phyloP scores from a whole-genome alignment of 352 stramenopile species.

The Globisporangium alternatum region DNA sequence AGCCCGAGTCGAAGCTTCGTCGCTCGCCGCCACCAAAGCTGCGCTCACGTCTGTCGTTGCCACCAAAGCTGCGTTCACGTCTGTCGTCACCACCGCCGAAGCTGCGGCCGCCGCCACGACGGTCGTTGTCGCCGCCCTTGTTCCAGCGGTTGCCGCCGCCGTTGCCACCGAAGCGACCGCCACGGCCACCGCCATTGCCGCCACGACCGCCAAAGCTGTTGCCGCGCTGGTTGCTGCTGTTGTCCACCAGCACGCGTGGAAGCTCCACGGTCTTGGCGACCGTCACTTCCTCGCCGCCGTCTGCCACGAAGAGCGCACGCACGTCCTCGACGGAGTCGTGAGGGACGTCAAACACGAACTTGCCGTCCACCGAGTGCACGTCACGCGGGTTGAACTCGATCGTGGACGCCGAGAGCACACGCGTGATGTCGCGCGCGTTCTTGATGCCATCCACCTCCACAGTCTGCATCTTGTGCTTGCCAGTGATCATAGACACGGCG shows the following conservation, averaged over 20 bases:
- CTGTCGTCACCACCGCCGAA: slow-evolving; percentile 19
- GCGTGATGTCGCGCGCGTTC: slow-evolving; percentile 47
- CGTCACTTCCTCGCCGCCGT: slow-evolving; percentile 29
- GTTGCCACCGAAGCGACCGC: slow-evolving; percentile 30
- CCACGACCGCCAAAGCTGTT: slow-evolving; percentile 25
- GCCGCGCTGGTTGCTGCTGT: slow-evolving; percentile 17
- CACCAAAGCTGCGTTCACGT: slow-evolving; percentile 21
- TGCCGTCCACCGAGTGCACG: slow-evolving; percentile 56
- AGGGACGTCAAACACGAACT: slow-evolving; percentile 70
- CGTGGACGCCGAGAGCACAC: slow-evolving; percentile 36
- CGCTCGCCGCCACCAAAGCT: slow-evolving; percentile 8
- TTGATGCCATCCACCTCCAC: slow-evolving; percentile 52
- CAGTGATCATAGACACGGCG: slow-evolving; percentile 75
- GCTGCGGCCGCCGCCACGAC: slow-evolving; percentile 24
- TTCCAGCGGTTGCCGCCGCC: slow-evolving; percentile 23
- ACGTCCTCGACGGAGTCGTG: slow-evolving; percentile 45
- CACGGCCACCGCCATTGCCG: slow-evolving; percentile 19
- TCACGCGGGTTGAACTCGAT: slow-evolving; percentile 39
- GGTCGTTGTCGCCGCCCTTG: slow-evolving; percentile 25
- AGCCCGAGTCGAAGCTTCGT: slow-evolving; percentile 44
- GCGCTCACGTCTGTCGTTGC: too few species aligned
- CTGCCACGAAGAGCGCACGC: slow-evolving; percentile 36
- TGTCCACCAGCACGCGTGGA: slow-evolving; percentile 49
- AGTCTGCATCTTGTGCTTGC: slow-evolving; percentile 60
- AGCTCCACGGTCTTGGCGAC: slow-evolving; percentile 53